Evolutionary conservation across 2,329 filamentous ascomycete species (phyloP).

Genomic region (Shiraia bambusicola): DNA sequence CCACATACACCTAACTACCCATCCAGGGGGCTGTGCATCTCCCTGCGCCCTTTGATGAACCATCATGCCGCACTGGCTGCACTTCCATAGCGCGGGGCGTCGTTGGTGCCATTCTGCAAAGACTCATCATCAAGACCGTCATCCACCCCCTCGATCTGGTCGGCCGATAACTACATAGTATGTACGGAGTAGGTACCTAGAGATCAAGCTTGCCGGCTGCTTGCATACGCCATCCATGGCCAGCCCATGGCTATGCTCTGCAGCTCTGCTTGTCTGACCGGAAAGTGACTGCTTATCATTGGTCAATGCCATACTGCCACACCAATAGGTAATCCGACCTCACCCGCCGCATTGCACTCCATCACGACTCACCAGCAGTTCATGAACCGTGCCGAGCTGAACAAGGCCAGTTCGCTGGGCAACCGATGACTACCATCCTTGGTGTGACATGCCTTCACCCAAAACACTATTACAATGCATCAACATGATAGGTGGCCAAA

Average conservation of each 20-base stretch:
- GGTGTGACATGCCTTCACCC: too few relatives aligned
- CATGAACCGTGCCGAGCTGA: constrained; percentile 28
- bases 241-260: constrained; percentile 24
- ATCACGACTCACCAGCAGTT: constrained; percentile 21
- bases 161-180: too few relatives aligned
- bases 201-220: constrained; percentile 19
- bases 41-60: constrained; percentile 13
- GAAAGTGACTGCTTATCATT: constrained; percentile 24
- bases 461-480: too few relatives aligned
- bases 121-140: constrained; percentile 26
- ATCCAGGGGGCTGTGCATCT: not conserved
- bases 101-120: constrained; percentile 12
- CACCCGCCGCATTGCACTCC: too few relatives aligned
- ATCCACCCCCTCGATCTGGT: constrained; percentile 7
- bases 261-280: constrained; percentile 37
- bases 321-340: not conserved
- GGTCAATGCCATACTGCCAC: constrained; percentile 14
- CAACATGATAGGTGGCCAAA: not conserved
- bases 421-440: not conserved
- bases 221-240: constrained; percentile 19
- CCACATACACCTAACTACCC: too few relatives aligned
- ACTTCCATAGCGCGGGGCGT: not conserved
- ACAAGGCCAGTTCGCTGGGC: constrained; percentile 1
- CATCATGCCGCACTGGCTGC: not conserved
- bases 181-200: too few relatives aligned